These are phyloP conservation scores for Cicer judaicum DNA, from an alignment of 306 rosid genomes.

Conservation along the genomic window DNA sequence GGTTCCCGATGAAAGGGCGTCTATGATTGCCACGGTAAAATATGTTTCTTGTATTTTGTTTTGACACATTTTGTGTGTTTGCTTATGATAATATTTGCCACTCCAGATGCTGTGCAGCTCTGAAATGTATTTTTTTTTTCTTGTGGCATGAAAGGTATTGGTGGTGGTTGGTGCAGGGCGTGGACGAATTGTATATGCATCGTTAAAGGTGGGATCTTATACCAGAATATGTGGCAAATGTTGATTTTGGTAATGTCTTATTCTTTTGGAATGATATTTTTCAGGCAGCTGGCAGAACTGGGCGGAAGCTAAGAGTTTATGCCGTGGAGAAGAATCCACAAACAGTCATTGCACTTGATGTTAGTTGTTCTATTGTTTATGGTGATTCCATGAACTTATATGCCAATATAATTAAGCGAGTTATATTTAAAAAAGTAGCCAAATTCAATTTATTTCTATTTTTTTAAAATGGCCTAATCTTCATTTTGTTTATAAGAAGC, in stretches of 20 bases:
- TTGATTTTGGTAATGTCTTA: neutral
- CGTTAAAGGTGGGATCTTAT: slow-evolving; percentile 59
- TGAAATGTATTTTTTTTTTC: neutral
- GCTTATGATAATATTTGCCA: neutral
- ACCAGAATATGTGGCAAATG: neutral
- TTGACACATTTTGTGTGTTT: neutral
- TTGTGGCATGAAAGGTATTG: slow-evolving; percentile 21
- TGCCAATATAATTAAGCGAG: neutral
- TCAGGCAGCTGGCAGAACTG: slow-evolving; percentile 78
- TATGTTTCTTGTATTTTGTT: neutral
- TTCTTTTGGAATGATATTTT: neutral
- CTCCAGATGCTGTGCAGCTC: slow-evolving; percentile 18
- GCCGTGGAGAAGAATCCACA: slow-evolving; percentile 88
- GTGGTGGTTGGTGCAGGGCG: slow-evolving; percentile 77
- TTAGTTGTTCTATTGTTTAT: neutral
- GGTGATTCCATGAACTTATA: neutral
- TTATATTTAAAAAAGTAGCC: neutral
- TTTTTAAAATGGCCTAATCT: neutral
- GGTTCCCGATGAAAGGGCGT: slow-evolving; percentile 65
- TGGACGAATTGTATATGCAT: slow-evolving; percentile 74
- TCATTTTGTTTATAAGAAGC: neutral
- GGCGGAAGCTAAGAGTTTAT: slow-evolving; percentile 65
- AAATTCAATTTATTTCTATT: neutral
- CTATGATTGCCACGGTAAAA: slow-evolving; percentile 57
- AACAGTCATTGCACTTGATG: slow-evolving; percentile 66